These are phyloP conservation scores for Sclerotiophoma versabilis DNA, from an alignment of 2,329 filamentous ascomycete genomes.

Conservation along the genomic window DNA sequence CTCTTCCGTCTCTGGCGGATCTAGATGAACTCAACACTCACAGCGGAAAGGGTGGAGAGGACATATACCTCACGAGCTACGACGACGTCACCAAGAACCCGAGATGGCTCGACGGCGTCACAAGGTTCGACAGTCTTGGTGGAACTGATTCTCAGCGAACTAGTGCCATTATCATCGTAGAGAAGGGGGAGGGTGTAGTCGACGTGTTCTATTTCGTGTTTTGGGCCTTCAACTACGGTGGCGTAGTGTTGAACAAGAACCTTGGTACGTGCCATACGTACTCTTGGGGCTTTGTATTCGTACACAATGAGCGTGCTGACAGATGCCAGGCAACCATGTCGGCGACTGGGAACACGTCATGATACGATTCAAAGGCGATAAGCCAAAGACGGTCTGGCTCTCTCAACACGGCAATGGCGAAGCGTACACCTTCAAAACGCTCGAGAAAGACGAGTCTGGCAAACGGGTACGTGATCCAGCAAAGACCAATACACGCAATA, in stretches of 20 bases:
- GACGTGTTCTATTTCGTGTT: conserved; percentile 69
- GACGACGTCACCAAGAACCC: conserved; percentile 46
- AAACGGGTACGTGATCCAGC: conserved; percentile 44
- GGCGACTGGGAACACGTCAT: conserved; percentile 72
- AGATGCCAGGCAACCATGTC: conserved; percentile 59
- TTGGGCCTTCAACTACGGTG: conserved; percentile 62
- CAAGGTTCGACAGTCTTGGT: background rate
- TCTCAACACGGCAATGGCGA: conserved; percentile 66
- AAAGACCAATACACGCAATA: background rate
- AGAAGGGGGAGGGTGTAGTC: conserved; percentile 59
- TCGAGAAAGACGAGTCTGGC: conserved; percentile 58
- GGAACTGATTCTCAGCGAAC: conserved; percentile 48
- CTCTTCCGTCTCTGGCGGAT: conserved; percentile 47
- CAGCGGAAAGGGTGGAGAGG: conserved; percentile 27
- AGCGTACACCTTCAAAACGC: conserved; percentile 63
- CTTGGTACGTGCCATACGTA: conserved; percentile 25
- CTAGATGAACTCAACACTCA: conserved; percentile 40
- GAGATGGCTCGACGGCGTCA: conserved; percentile 53
- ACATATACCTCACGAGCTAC: conserved; percentile 51
- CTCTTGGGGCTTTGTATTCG: background rate
- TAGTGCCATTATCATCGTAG: conserved; percentile 61
- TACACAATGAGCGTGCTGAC: background rate
- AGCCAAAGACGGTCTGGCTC: conserved; percentile 64
- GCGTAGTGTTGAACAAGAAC: conserved; percentile 53
- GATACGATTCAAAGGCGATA: conserved; percentile 65